Percentiles rank a stretch among this genome's conserved stretches.
Evolutionary conservation across 441 rosid genomes (phyloP).

Genomic region (Daphne laureola): DNA sequence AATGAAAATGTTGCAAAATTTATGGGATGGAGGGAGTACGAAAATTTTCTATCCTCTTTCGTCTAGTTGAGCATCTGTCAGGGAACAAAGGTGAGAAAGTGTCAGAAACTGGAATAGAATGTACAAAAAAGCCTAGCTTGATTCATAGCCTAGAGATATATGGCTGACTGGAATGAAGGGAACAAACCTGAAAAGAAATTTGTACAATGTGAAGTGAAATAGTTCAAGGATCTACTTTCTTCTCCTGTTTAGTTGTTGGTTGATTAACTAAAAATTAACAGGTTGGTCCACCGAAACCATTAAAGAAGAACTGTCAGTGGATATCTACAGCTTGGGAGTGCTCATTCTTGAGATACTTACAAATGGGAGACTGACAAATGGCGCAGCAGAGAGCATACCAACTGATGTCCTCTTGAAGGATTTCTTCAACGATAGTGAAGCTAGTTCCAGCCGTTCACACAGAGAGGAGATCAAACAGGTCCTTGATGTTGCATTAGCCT

Average conservation of each 20-base stretch:
- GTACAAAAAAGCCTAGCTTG: too few relatives aligned
- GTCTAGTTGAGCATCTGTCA: too few relatives aligned
- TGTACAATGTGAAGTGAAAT: neutral
- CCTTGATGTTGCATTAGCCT: slow-evolving; percentile 68
- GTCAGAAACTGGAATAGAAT: too few relatives aligned
- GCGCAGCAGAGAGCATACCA: slow-evolving; percentile 41
- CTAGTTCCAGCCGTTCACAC: slow-evolving; percentile 17
- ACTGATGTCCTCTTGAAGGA: slow-evolving; percentile 54
- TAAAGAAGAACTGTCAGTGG: slow-evolving; percentile 43
- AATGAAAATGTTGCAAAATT: too few relatives aligned
- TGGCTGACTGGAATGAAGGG: too few relatives aligned
- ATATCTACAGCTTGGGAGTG: slow-evolving; percentile 73
- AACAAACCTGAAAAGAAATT: too few relatives aligned
- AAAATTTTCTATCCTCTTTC: too few relatives aligned
- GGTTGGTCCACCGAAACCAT: slow-evolving; percentile 32
- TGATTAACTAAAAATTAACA: slow-evolving; percentile 15
- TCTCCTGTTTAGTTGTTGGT: neutral
- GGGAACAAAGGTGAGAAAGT: too few relatives aligned
- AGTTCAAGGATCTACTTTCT: neutral
- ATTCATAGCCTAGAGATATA: too few relatives aligned
- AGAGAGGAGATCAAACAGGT: slow-evolving; percentile 48
- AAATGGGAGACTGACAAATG: slow-evolving; percentile 47
- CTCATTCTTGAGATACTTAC: slow-evolving; percentile 58
- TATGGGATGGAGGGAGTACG: too few relatives aligned
- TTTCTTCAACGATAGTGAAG: slow-evolving; percentile 44